Base-by-base conservation (phyloP, 164 flowering plant species). In the Macadamia tetraphylla region DNA sequence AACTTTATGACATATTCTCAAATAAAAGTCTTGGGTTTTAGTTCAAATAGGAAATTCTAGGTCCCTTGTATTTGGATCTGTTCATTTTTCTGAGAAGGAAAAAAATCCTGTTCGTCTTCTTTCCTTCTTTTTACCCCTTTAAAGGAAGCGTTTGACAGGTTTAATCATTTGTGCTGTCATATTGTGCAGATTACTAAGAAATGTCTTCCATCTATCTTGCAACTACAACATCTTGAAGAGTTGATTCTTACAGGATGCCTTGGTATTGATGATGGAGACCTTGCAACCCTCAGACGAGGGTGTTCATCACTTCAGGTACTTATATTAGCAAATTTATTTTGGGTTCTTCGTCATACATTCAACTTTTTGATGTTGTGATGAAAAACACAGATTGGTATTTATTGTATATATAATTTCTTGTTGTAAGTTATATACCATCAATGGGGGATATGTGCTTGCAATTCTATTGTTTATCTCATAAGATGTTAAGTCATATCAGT, bases 191-290 rank as follows among this genome's bases (percentile, higher is more conserved):
- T 92, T 63, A 86, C 96, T 23, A 79, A 81, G 17, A 78, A 85
- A 74, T 88, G 96, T 71, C 75, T 92, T 49, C 83, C 85, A 12
- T 69, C 85, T 59, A 80, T 92, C 67, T 65, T 86, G 65, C 78
- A 87, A 62, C 76, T 92, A 61, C 82, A 80, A 58, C 15, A 81
- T 71, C 88, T 92, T 30, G 93, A 89, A 70, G 90, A 89, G 61
- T 76, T 92, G 82, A 72, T 77, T 75, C 71, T 92, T 13, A 86
- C 81, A 70, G 98, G 98, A n/a, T 92, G 98, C 74, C 80, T 81
- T 69, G 86, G 84, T 48, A 83, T 92, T 31, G 87, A 87, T 75
- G 92, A 89, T 76, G 86, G 84, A 58, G 81, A 86, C 79, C 89
- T 87, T 74, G 74, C 72, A 23, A 77, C 71, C 51, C 69, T 90